Percentiles rank a stretch among this genome's conserved stretches.
phyloP scores from a whole-genome alignment of 176 grass and related monocot genomes.

The Bromus sterilis region DNA sequence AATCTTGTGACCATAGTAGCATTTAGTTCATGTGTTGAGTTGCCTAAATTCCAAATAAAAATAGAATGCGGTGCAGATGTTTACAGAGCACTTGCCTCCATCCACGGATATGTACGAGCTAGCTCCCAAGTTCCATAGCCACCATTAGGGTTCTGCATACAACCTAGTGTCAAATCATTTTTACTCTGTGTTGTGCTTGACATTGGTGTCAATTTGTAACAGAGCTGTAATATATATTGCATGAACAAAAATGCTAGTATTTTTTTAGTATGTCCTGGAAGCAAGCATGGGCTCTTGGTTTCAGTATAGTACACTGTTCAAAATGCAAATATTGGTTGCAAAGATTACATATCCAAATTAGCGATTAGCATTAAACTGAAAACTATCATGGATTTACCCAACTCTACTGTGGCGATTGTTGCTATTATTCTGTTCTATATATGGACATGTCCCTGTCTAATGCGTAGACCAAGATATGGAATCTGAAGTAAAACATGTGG shows the following conservation, averaged over 20 bases:
- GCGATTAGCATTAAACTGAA: background rate
- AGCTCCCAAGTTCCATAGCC: constrained; percentile 70
- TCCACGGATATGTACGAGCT: constrained; percentile 60
- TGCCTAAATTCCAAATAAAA: background rate
- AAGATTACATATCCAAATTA: too few species aligned
- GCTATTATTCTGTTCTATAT: too few species aligned
- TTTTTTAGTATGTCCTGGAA: too few species aligned
- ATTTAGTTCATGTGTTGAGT: background rate
- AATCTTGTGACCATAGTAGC: background rate
- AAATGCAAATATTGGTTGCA: too few species aligned
- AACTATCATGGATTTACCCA: background rate
- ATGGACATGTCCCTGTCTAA: background rate
- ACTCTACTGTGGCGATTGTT: too few species aligned
- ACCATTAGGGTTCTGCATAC: constrained; percentile 57
- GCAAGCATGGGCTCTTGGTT: too few species aligned
- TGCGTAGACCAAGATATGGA: background rate
- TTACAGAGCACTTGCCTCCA: constrained; percentile 40
- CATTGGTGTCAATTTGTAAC: background rate
- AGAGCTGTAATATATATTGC: background rate
- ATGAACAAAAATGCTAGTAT: background rate
- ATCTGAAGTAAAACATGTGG: background rate
- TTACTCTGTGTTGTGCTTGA: background rate
- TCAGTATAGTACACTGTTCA: too few species aligned
- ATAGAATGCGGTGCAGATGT: background rate
- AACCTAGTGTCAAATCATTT: constrained; percentile 2